Evolutionary conservation across 1,139 yeast genomes (phyloP).

Genomic region (Scheffersomyces illinoinensis): DNA sequence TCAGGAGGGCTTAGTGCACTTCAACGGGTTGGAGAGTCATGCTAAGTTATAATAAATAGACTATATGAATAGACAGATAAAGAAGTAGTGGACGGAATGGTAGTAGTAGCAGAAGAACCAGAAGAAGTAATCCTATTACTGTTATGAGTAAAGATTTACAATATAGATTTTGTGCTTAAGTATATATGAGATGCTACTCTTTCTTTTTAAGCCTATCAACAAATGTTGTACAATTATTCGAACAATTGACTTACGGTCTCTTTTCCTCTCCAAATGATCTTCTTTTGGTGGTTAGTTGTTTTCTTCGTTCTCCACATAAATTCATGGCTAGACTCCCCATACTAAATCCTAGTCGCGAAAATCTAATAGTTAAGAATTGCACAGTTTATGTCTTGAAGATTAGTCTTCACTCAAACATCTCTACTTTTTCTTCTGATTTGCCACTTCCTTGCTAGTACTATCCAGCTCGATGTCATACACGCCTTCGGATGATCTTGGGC

Average conservation of each 20-base stretch:
- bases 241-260: background rate
- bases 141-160: no score
- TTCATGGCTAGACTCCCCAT: background rate
- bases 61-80: background rate
- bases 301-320: background rate
- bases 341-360: background rate
- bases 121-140: no score
- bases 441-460: background rate
- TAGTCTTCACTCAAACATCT: background rate
- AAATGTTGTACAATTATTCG: no score
- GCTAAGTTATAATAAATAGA: constrained; percentile 14
- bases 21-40: constrained; percentile 18
- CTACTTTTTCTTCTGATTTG: background rate
- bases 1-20: constrained; percentile 62
- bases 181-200: background rate
- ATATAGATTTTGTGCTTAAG: no score
- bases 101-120: background rate
- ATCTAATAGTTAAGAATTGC: background rate
- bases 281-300: no score
- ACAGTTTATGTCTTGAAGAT: background rate
- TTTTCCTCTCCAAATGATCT: no score
- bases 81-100: background rate
- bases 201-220: no score
- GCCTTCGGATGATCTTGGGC: background rate
- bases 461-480: background rate